Evolutionary conservation across 805 yeast genomes (phyloP).

Genomic region (Metschnikowia colocasiae): DNA sequence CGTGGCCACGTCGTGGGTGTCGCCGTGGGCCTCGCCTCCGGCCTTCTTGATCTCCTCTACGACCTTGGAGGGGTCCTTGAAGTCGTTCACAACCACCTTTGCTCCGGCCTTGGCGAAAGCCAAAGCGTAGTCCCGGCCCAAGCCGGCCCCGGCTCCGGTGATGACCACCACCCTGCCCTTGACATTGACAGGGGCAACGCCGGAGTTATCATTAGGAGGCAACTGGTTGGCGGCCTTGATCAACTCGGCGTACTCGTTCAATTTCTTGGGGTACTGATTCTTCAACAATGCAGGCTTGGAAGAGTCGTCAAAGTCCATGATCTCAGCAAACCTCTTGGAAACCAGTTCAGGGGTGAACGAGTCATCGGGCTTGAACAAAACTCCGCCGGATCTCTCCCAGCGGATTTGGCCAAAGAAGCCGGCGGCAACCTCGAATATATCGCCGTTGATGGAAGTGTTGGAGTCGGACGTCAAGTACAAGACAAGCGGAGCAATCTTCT

Average conservation of each 20-base stretch:
- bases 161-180: slow-evolving; percentile 83
- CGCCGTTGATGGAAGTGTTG: slow-evolving; percentile 53
- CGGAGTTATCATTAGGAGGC: slow-evolving; percentile 46
- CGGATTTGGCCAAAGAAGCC: slow-evolving; percentile 89
- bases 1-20: slow-evolving; percentile 73
- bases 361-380: slow-evolving; percentile 71
- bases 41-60: slow-evolving; percentile 69
- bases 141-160: slow-evolving; percentile 94
- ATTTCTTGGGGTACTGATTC: slow-evolving; percentile 63
- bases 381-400: slow-evolving; percentile 93
- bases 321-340: slow-evolving; percentile 58
- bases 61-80: slow-evolving; percentile 66
- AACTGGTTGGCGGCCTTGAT: slow-evolving; percentile 49
- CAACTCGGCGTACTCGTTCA: slow-evolving; percentile 67
- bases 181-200: slow-evolving; percentile 50
- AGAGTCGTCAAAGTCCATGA: slow-evolving; percentile 59
- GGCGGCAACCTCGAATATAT: slow-evolving; percentile 89
- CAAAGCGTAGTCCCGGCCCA: slow-evolving; percentile 87
- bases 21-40: slow-evolving; percentile 82
- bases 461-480: slow-evolving; percentile 71
- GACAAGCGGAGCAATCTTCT: slow-evolving; percentile 88
- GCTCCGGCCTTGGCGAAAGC: slow-evolving; percentile 90
- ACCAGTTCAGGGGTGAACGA: slow-evolving; percentile 83
- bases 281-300: slow-evolving; percentile 47
- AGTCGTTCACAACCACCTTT: slow-evolving; percentile 89